phyloP scores from a whole-genome alignment of 768 basidiomycete genomes.

The Mrakia gelida region DNA sequence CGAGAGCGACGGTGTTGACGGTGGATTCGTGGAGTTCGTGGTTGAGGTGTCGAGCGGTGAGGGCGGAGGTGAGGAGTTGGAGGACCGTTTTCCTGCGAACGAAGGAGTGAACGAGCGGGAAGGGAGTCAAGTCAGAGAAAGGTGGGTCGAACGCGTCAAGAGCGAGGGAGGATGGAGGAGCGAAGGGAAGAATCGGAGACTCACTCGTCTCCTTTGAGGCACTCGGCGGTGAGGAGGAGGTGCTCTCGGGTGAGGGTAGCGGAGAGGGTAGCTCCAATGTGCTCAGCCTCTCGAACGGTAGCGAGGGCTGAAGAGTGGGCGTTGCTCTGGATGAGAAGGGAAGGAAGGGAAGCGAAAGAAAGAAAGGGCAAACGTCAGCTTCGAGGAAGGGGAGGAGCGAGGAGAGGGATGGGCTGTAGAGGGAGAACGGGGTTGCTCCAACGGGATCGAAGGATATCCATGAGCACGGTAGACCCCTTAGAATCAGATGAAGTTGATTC shows the following conservation, averaged over 20 bases:
- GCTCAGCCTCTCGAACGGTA: conserved; percentile 84
- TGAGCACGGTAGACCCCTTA: too few species aligned
- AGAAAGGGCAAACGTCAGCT: background rate
- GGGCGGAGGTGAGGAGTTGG: conserved; percentile 75
- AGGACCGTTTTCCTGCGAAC: conserved; percentile 65
- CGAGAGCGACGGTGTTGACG: conserved; percentile 61
- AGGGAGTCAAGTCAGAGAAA: background rate
- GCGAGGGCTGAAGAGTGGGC: conserved; percentile 79
- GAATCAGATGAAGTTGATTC: too few species aligned
- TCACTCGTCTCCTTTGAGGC: conserved; percentile 91
- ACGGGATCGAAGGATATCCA: too few species aligned
- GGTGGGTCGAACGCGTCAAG: too few species aligned
- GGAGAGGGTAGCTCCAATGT: conserved; percentile 87
- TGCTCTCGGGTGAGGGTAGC: conserved; percentile 80
- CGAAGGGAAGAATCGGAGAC: conserved; percentile 46
- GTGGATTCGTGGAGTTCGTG: conserved; percentile 52
- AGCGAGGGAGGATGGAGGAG: background rate
- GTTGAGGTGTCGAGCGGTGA: conserved; percentile 64
- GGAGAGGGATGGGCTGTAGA: too few species aligned
- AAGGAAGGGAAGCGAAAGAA: background rate
- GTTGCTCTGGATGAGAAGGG: conserved; percentile 63
- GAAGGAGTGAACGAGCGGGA: background rate
- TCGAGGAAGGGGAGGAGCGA: background rate
- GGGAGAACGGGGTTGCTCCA: too few species aligned
- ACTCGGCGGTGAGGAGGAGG: conserved; percentile 88